phyloP scores from a whole-genome alignment of 805 yeast genomes.

The Saturnispora halmiae region DNA sequence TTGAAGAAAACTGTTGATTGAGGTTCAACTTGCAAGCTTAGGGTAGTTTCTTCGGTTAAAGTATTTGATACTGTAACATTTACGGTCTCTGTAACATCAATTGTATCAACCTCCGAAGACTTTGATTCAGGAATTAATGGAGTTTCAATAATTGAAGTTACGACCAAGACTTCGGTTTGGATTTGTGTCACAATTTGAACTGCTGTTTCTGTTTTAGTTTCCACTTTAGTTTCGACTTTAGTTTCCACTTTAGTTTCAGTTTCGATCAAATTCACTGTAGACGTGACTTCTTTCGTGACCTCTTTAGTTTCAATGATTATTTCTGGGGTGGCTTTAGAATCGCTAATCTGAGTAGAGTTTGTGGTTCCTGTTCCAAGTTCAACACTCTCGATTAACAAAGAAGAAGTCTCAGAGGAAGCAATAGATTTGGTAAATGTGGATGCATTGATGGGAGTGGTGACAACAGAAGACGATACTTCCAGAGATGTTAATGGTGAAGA shows the following conservation, averaged over 20 bases:
- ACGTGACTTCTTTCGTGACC: slow-evolving; percentile 10
- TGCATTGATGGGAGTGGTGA: not conserved
- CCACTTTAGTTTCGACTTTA: slow-evolving; percentile 10
- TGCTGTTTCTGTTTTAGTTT: slow-evolving; percentile 6
- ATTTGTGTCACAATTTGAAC: slow-evolving; percentile 4
- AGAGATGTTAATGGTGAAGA: too few relatives aligned
- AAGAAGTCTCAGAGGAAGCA: not conserved
- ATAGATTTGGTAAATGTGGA: not conserved
- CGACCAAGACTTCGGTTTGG: not conserved
- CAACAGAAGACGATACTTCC: too few relatives aligned
- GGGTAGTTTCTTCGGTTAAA: not conserved
- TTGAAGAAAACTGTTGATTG: not conserved
- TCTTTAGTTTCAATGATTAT: not conserved
- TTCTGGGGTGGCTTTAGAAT: not conserved
- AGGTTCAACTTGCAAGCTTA: not conserved
- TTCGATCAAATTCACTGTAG: slow-evolving; percentile 9
- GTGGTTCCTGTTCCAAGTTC: too few relatives aligned
- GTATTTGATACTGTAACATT: not conserved
- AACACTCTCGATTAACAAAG: too few relatives aligned
- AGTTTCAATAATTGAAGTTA: not conserved
- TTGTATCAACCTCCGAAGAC: not conserved
- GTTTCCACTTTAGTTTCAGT: slow-evolving; percentile 10
- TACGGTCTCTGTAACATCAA: not conserved
- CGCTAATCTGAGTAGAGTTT: too few relatives aligned
- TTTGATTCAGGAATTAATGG: not conserved